These are phyloP conservation scores for Macrolepiota albuminosa DNA, from an alignment of 768 basidiomycete species.

Conservation along the genomic window DNA sequence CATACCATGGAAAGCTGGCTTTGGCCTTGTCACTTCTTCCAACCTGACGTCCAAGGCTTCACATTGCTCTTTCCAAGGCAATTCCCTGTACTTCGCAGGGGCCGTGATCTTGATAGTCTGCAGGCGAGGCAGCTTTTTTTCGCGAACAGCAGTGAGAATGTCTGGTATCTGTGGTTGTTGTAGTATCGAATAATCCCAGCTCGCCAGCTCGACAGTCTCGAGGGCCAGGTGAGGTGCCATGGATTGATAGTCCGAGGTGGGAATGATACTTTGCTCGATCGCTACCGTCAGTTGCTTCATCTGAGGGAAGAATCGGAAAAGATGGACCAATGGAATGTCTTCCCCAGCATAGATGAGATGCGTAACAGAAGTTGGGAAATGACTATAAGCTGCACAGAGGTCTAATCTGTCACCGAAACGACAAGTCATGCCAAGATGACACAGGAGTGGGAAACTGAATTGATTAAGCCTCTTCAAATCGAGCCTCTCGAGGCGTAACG, in stretches of 20 bases:
- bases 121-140: not conserved
- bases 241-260: not conserved
- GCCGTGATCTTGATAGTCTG: not conserved
- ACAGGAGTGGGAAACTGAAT: too few species aligned
- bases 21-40: not conserved
- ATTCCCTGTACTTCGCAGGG: not conserved
- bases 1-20: not conserved
- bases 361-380: too few species aligned
- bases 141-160: not conserved
- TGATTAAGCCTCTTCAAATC: too few species aligned
- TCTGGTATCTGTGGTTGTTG: not conserved
- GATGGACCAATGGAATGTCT: too few species aligned
- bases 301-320: too few species aligned
- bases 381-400: too few species aligned
- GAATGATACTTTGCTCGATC: not conserved
- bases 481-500: too few species aligned
- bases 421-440: too few species aligned
- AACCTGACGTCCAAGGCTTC: not conserved
- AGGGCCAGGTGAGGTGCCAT: not conserved
- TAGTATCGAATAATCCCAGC: not conserved
- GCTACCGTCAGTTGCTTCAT: too few species aligned
- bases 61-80: not conserved
- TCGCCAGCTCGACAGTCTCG: not conserved
- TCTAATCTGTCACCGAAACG: too few species aligned
- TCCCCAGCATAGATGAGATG: too few species aligned